These are phyloP conservation scores for Heracleum sosnowskyi DNA, from an alignment of 129 eudicot species.

Conservation along the genomic window DNA sequence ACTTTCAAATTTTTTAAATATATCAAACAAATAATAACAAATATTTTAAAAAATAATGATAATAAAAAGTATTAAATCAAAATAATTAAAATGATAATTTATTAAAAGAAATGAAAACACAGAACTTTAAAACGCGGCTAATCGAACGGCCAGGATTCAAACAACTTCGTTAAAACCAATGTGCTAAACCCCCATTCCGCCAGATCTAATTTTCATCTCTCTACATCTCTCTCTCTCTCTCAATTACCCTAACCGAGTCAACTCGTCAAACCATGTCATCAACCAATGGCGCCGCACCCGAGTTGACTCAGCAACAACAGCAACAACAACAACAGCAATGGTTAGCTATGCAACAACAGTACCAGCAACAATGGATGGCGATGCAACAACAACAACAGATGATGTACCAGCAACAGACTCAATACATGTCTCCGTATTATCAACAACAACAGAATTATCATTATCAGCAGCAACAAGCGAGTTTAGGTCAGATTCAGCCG, in stretches of 20 bases:
- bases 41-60: too few relatives aligned
- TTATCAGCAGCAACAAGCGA: not conserved
- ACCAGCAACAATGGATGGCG: conserved; percentile 12
- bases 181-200: not conserved
- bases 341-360: conserved; percentile 12
- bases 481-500: not conserved
- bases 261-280: conserved; percentile 4
- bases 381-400: conserved; percentile 8
- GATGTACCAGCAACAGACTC: conserved; percentile 3
- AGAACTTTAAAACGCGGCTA: not conserved
- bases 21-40: too few relatives aligned
- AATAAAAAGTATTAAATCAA: too few relatives aligned
- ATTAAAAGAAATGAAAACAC: too few relatives aligned
- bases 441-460: not conserved
- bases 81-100: too few relatives aligned
- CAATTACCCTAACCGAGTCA: not conserved
- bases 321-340: conserved; percentile 4
- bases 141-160: not conserved
- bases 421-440: not conserved
- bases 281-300: not conserved
- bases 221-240: not conserved
- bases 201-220: not conserved
- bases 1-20: too few relatives aligned
- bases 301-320: conserved; percentile 1
- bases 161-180: not conserved